Evolutionary conservation across 768 basidiomycete genomes (phyloP), one percentile per base, ranked within the genome.

Genomic region (Pulveroboletus sp.): DNA sequence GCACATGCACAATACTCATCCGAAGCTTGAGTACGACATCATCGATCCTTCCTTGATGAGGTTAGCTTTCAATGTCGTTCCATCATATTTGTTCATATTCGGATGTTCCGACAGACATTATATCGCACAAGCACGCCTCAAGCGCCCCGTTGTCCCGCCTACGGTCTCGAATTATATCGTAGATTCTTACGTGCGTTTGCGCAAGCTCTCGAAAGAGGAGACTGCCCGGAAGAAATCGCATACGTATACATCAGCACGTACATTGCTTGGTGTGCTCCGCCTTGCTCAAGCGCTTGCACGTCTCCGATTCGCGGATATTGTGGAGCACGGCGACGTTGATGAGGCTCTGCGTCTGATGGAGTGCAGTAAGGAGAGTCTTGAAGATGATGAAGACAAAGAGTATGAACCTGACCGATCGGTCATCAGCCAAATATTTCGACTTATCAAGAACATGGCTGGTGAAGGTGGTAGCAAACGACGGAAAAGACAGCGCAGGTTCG

Each of bases 271-370:
- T 44, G 85, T 98, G 40, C 79, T 99, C 4, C 92, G 97, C 52
- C 82, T 99, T 29, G 81, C 95, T 0, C 97, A 99, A 67, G 94
- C 94, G 0, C 84, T 95, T 36, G 94, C 97, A 1, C 87, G 97
- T 16, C 76, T 99, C 23, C 85, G 95, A 32, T 91, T 86, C 71
- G 80, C 88, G 43, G 81, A 87, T 59, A 72, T 72, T 2, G 97
- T 98, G 34, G 84, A 84, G 41, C 82, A 85, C 47, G 77, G 79
- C 33, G 97, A 99, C 63, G 94, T 99, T 12, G 94, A 98, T 62
- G 97, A 98, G 69, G 97, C 97, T 2, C 74, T 99, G 53, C 84
- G 97, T 33, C 73, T 99, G 52, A 98, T 99, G 94, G 92, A 94
- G 50, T 92, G 90, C 58, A 92, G 89, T 71, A 99, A 98, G 68